phyloP scores from a whole-genome alignment of 441 rosid genomes.

The Croton laevigatus region DNA sequence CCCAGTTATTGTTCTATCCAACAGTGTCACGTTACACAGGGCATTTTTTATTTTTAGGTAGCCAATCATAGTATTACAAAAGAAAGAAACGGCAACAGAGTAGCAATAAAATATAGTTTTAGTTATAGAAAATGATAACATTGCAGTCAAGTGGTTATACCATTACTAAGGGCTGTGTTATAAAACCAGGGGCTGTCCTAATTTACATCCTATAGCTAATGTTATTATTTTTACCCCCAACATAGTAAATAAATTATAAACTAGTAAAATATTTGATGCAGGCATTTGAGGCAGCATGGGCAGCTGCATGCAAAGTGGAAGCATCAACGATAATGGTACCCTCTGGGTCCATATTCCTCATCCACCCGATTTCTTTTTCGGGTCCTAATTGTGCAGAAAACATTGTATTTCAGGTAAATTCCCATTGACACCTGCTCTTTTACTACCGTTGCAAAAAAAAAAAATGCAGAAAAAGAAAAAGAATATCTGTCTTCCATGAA shows the following conservation, averaged over 20 bases:
- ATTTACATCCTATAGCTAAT: not conserved
- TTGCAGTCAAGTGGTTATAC: not conserved
- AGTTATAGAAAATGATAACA: not conserved
- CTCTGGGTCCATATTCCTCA: slow-evolving; percentile 44
- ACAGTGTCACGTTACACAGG: not conserved
- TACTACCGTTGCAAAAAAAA: too few relatives aligned
- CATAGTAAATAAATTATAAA: not conserved
- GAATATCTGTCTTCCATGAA: not conserved
- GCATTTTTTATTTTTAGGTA: too few relatives aligned
- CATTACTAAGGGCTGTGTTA: not conserved
- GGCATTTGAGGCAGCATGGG: slow-evolving; percentile 89
- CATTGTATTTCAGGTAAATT: slow-evolving; percentile 71
- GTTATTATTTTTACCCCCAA: not conserved
- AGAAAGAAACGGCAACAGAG: not conserved
- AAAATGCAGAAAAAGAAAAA: too few relatives aligned
- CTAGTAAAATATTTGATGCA: slow-evolving; percentile 26
- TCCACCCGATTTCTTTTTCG: slow-evolving; percentile 69
- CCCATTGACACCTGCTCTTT: not conserved
- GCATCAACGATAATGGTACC: slow-evolving; percentile 65
- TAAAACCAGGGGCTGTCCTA: not conserved
- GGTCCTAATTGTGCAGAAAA: slow-evolving; percentile 71
- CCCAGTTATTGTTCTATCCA: too few relatives aligned
- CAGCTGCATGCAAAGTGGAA: slow-evolving; percentile 67
- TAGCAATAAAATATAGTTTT: too few relatives aligned
- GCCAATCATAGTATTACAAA: not conserved